phyloP scores from a whole-genome alignment of 345 rosid genomes.

The Hypericum androsaemum region DNA sequence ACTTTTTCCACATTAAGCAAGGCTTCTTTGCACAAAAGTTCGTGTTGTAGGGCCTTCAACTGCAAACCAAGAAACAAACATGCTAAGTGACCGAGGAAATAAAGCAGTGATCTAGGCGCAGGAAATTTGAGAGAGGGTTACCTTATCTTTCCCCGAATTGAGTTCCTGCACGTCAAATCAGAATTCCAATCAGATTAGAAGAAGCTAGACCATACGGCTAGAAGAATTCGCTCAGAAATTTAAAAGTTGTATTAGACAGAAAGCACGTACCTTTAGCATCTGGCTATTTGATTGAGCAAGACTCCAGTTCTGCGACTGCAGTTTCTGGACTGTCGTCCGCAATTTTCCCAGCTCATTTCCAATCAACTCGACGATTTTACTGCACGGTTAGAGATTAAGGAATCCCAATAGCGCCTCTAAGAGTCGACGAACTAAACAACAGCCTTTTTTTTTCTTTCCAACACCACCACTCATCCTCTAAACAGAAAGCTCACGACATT shows the following conservation, averaged over 20 bases:
- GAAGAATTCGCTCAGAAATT: constrained; percentile 5
- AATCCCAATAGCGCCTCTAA: constrained; percentile 6
- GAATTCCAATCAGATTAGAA: constrained; percentile 2
- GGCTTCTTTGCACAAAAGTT: constrained; percentile 45
- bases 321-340: constrained; percentile 33
- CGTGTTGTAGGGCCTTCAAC: constrained; percentile 48
- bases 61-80: constrained; percentile 13
- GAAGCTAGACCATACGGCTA: background rate
- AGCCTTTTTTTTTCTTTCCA: no score
- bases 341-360: constrained; percentile 38
- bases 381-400: constrained; percentile 26
- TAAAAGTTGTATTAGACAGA: background rate
- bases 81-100: background rate
- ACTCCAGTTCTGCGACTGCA: constrained; percentile 48
- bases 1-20: constrained; percentile 30
- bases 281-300: constrained; percentile 59
- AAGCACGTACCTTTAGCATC: constrained; percentile 40
- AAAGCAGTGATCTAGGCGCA: no score
- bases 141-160: constrained; percentile 49
- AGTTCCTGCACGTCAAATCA: constrained; percentile 36
- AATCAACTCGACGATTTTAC: constrained; percentile 50
- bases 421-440: background rate
- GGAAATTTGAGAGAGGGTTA: constrained; percentile 5
- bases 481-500: no score
- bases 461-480: no score